These are phyloP conservation scores for Craspedostauros australis DNA, from an alignment of 108 stramenopile species.

Conservation along the genomic window DNA sequence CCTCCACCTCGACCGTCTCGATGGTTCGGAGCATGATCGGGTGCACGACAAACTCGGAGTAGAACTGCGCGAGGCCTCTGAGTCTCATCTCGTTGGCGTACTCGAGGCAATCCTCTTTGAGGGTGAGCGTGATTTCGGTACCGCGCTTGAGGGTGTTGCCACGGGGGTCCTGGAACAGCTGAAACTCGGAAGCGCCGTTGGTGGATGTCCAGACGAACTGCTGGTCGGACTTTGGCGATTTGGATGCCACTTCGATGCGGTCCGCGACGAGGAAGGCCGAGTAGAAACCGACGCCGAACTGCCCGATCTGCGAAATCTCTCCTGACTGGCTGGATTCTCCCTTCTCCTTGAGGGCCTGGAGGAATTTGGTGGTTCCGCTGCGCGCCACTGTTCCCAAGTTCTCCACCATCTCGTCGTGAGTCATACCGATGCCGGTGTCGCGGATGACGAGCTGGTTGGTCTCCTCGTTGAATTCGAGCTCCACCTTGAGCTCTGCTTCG, in stretches of 20 bases:
- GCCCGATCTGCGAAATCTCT: slow-evolving; percentile 92
- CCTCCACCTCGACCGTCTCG: slow-evolving; percentile 67
- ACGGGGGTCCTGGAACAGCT: slow-evolving; percentile 88
- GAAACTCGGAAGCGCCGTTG: slow-evolving; percentile 87
- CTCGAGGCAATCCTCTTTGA: slow-evolving; percentile 94
- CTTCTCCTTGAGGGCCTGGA: slow-evolving; percentile 87
- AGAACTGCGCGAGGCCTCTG: slow-evolving; percentile 83
- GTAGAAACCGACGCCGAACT: slow-evolving; percentile 99
- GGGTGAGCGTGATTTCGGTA: slow-evolving; percentile 97
- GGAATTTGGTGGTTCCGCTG: slow-evolving; percentile 97
- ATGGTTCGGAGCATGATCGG: slow-evolving; percentile 90
- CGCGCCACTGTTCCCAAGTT: slow-evolving; percentile 99
- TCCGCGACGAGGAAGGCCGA: slow-evolving; percentile 94
- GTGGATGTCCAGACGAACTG: slow-evolving; percentile 97
- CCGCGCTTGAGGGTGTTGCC: slow-evolving; percentile 97
- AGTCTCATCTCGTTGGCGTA: slow-evolving; percentile 76
- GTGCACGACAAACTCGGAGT: slow-evolving; percentile 99
- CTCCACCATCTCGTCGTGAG: slow-evolving; percentile 87
- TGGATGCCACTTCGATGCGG: slow-evolving; percentile 89
- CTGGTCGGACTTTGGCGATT: slow-evolving; percentile 77
- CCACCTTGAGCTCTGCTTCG: slow-evolving; percentile 81
- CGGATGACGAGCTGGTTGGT: slow-evolving; percentile 89
- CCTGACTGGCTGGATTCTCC: slow-evolving; percentile 26
- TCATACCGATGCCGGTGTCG: slow-evolving; percentile 99
- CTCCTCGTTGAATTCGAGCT: slow-evolving; percentile 89